Conservation (phyloP, 768 basidiomycete genomes). For the Leccinellum albellum region DNA sequence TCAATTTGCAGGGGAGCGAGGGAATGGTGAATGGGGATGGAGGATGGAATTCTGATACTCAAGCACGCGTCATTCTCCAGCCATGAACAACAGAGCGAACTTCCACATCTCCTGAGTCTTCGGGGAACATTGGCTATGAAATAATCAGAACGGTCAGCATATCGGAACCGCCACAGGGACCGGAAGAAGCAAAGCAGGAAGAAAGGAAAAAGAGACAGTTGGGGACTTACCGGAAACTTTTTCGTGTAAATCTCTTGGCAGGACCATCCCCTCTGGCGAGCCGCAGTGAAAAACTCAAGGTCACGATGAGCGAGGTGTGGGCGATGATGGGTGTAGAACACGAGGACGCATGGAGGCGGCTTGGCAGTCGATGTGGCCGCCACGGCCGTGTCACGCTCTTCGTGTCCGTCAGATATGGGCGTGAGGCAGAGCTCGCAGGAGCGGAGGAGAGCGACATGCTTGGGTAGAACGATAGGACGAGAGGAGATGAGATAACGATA, state of each 20-base stretch:
- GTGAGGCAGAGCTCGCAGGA: slow-evolving; percentile 55
- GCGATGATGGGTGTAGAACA: slow-evolving; percentile 87
- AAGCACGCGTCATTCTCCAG: slow-evolving; percentile 51
- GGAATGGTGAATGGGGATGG: background rate
- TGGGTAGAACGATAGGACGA: slow-evolving; percentile 1
- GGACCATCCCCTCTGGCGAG: slow-evolving; percentile 59
- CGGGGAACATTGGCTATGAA: slow-evolving; percentile 81
- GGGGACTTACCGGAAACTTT: slow-evolving; percentile 54
- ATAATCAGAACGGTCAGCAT: background rate
- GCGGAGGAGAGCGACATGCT: slow-evolving; percentile 80
- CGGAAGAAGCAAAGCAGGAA: too few species aligned
- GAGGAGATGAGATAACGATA: background rate
- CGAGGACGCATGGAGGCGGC: slow-evolving; percentile 50
- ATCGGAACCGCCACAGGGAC: background rate
- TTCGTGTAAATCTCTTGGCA: slow-evolving; percentile 67
- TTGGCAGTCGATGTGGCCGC: slow-evolving; percentile 1
- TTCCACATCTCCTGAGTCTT: slow-evolving; percentile 76
- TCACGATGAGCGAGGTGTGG: slow-evolving; percentile 82
- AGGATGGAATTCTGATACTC: background rate
- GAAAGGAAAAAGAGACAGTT: background rate
- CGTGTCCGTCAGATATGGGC: slow-evolving; percentile 17
- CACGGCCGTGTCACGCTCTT: background rate
- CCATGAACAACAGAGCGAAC: slow-evolving; percentile 83
- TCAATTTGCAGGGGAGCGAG: background rate
- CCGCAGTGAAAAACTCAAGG: slow-evolving; percentile 75